Evolutionary conservation across 129 eudicot species (phyloP).

Genomic region (Rutidosis leptorrhynchoides): DNA sequence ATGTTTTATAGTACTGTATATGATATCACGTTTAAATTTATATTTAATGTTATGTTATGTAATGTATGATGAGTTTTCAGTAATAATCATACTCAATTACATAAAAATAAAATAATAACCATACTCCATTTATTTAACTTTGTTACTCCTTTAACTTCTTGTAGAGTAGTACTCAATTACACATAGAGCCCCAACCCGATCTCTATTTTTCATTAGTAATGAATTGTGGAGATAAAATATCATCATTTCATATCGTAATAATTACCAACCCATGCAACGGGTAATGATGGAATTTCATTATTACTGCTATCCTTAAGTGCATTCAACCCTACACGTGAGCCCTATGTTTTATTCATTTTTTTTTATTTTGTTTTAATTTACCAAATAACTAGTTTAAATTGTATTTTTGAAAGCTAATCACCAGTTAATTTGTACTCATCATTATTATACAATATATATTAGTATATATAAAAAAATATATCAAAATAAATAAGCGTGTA

Average conservation of each 20-base stretch:
- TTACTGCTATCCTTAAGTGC: conserved; percentile 41
- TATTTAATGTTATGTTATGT: no score
- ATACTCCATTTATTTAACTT: no score
- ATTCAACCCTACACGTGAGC: conserved; percentile 52
- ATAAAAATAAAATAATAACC: no score
- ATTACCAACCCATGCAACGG: conserved; percentile 47
- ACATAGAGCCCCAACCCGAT: conserved; percentile 43
- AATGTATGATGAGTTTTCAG: no score
- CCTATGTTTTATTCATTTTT: conserved; percentile 26
- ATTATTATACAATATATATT: background rate
- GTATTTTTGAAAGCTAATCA: no score
- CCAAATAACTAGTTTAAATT: background rate
- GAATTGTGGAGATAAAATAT: conserved; percentile 32
- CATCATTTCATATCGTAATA: conserved; percentile 39
- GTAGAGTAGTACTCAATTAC: conserved; percentile 23
- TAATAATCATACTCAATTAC: no score
- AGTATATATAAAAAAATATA: no score
- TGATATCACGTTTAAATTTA: no score
- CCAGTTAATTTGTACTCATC: no score
- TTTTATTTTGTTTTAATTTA: background rate
- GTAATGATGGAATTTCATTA: conserved; percentile 43
- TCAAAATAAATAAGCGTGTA: no score
- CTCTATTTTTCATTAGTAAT: conserved; percentile 32
- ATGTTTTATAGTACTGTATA: no score
- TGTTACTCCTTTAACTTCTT: no score